Conservation (phyloP, 1,284 basidiomycete species). For the Lignosus rhinocerotis region DNA sequence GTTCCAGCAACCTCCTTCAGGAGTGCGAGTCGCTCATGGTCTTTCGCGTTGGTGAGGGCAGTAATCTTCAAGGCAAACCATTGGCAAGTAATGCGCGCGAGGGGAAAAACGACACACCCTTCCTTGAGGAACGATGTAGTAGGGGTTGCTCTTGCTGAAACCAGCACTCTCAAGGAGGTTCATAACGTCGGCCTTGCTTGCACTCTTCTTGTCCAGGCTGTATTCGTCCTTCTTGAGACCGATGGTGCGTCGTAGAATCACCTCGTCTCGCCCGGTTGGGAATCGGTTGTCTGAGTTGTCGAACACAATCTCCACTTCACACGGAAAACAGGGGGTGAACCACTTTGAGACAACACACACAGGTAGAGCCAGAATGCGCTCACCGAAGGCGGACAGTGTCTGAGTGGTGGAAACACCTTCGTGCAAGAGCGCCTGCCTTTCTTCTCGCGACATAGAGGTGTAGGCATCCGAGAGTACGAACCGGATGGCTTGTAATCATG, state of each 20-base stretch:
- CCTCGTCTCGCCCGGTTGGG: slow-evolving; percentile 83
- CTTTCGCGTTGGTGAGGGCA: slow-evolving; percentile 95
- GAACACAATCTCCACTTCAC: slow-evolving; percentile 80
- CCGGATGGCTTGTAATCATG: slow-evolving; percentile 70
- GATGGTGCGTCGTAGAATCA: slow-evolving; percentile 89
- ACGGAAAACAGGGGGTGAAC: not conserved
- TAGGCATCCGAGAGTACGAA: slow-evolving; percentile 98
- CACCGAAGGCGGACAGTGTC: slow-evolving; percentile 91
- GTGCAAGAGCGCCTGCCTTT: slow-evolving; percentile 89
- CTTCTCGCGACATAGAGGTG: slow-evolving; percentile 92
- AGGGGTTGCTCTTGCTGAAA: slow-evolving; percentile 96
- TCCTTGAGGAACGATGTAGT: slow-evolving; percentile 99
- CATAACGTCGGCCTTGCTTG: slow-evolving; percentile 97
- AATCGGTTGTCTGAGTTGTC: slow-evolving; percentile 92
- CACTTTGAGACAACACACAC: not conserved
- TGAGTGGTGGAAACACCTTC: slow-evolving; percentile 89
- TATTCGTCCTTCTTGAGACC: slow-evolving; percentile 99
- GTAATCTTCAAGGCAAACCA: slow-evolving; percentile 70
- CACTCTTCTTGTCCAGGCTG: slow-evolving; percentile 93
- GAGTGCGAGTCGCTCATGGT: slow-evolving; percentile 89
- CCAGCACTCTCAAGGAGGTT: slow-evolving; percentile 94
- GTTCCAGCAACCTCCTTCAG: slow-evolving; percentile 99
- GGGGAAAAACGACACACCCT: slow-evolving; percentile 56
- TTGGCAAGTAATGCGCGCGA: not conserved
- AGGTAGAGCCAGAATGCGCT: slow-evolving; percentile 25